phyloP scores from a whole-genome alignment of 768 basidiomycete genomes.

The Kwoniella shandongensis region DNA sequence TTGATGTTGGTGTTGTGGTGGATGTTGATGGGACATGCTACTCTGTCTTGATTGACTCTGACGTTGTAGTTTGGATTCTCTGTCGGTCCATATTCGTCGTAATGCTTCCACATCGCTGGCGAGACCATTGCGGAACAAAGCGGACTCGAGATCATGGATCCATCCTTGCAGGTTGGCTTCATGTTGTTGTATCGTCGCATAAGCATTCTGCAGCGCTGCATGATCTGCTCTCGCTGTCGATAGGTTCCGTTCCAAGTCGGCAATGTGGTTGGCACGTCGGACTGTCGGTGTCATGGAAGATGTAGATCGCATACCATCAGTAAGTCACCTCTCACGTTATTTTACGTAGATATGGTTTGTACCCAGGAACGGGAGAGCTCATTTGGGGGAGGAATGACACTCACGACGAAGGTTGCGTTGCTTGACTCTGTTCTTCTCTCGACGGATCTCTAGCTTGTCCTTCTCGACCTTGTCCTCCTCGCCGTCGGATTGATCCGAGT shows the following conservation, averaged over 20 bases:
- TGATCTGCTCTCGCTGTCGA: slow-evolving; percentile 16
- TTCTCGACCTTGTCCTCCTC: slow-evolving; percentile 23
- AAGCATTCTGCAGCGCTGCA: slow-evolving; percentile 9
- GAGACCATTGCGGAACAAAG: slow-evolving; percentile 23
- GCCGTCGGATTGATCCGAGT: slow-evolving; percentile 14
- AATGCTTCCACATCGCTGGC: slow-evolving; percentile 21
- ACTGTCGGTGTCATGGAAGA: slow-evolving; percentile 26
- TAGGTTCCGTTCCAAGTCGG: slow-evolving; percentile 26
- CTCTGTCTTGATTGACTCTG: background rate
- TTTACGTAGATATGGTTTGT: background rate
- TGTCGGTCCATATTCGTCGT: slow-evolving; percentile 19
- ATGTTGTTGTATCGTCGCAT: slow-evolving; percentile 14
- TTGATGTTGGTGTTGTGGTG: background rate
- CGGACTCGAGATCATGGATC: slow-evolving; percentile 26
- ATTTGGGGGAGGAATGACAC: slow-evolving; percentile 15
- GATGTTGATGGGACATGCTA: slow-evolving; percentile 1
- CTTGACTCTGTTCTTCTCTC: slow-evolving; percentile 44
- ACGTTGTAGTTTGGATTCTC: background rate
- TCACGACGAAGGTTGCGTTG: slow-evolving; percentile 39
- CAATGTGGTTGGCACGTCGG: slow-evolving; percentile 39
- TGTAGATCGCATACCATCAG: slow-evolving; percentile 8
- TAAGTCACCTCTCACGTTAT: background rate
- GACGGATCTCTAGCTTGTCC: slow-evolving; percentile 32
- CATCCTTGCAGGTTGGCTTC: slow-evolving; percentile 25
- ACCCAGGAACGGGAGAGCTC: background rate